phyloP scores from a whole-genome alignment of 1,284 basidiomycete genomes.

The Limonomyces culmigenus region DNA sequence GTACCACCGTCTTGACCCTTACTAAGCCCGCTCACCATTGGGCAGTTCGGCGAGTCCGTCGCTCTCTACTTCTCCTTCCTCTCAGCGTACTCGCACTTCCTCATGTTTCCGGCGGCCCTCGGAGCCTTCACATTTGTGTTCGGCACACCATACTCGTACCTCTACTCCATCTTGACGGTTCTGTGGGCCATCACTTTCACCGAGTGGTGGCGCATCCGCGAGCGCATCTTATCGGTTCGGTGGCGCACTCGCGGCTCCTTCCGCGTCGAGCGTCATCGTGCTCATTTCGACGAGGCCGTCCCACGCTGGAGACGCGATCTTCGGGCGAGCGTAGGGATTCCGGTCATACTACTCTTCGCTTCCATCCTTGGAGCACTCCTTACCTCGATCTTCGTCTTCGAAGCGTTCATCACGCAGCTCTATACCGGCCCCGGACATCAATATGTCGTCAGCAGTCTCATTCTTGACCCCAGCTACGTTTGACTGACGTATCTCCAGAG shows the following conservation, averaged over 20 bases:
- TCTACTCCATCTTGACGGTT: slow-evolving; percentile 63
- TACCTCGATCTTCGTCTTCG: slow-evolving; percentile 71
- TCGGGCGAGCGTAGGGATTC: slow-evolving; percentile 59
- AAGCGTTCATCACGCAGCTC: slow-evolving; percentile 72
- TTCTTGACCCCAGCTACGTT: slow-evolving; percentile 2
- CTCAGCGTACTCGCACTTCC: slow-evolving; percentile 63
- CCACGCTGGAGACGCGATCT: slow-evolving; percentile 67
- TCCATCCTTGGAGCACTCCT: slow-evolving; percentile 51
- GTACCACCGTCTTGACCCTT: slow-evolving; percentile 7
- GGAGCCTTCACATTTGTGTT: slow-evolving; percentile 49
- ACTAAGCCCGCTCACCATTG: slow-evolving; percentile 1
- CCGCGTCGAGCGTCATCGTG: slow-evolving; percentile 61
- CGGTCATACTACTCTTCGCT: slow-evolving; percentile 67
- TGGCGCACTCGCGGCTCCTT: slow-evolving; percentile 70
- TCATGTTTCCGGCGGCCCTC: slow-evolving; percentile 49
- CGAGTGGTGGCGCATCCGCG: slow-evolving; percentile 77
- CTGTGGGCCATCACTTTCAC: slow-evolving; percentile 78
- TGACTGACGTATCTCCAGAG: slow-evolving; percentile 23
- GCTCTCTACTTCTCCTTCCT: slow-evolving; percentile 90
- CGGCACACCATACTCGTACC: slow-evolving; percentile 52
- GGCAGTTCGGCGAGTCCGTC: slow-evolving; percentile 73
- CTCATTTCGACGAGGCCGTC: slow-evolving; percentile 41
- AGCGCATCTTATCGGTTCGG: slow-evolving; percentile 62
- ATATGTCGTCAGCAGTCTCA: slow-evolving; percentile 40
- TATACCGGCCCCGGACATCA: slow-evolving; percentile 79